These are phyloP conservation scores for Chaetomiaceae sp. DNA, from an alignment of 2,329 filamentous ascomycete species.

Conservation along the genomic window DNA sequence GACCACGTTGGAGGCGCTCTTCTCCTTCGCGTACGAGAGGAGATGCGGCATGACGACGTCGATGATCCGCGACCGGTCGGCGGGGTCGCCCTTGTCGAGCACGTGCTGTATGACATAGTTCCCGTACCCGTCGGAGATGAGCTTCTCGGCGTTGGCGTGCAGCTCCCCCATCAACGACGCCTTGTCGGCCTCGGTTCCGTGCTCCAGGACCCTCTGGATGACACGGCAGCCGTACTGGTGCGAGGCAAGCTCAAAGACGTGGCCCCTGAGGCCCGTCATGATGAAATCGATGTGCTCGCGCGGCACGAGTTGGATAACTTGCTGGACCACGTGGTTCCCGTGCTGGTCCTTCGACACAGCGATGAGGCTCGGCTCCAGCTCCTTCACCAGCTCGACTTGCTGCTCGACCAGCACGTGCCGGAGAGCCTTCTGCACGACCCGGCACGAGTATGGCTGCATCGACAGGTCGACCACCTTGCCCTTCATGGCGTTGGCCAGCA, in stretches of 20 bases:
- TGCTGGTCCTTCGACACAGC: slow-evolving; percentile 81
- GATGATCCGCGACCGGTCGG: slow-evolving; percentile 71
- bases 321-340: slow-evolving; percentile 95
- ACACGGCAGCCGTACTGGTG: slow-evolving; percentile 90
- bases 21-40: slow-evolving; percentile 80
- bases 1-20: slow-evolving; percentile 95
- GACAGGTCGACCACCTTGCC: slow-evolving; percentile 77
- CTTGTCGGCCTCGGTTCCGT: slow-evolving; percentile 69
- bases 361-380: slow-evolving; percentile 72
- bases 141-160: slow-evolving; percentile 62
- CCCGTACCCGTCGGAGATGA: slow-evolving; percentile 84
- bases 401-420: slow-evolving; percentile 91
- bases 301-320: slow-evolving; percentile 78
- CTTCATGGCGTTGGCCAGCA: slow-evolving; percentile 81
- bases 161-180: slow-evolving; percentile 72
- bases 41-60: slow-evolving; percentile 67
- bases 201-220: slow-evolving; percentile 85
- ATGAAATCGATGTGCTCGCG: slow-evolving; percentile 79
- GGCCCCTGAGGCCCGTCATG: slow-evolving; percentile 71
- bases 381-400: slow-evolving; percentile 76
- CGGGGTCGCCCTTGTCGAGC: slow-evolving; percentile 69
- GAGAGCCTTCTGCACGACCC: slow-evolving; percentile 93
- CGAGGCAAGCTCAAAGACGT: slow-evolving; percentile 68
- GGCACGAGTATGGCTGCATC: slow-evolving; percentile 85
- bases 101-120: slow-evolving; percentile 97